These are phyloP conservation scores for Venturia oleaginea DNA, from an alignment of 2,329 filamentous ascomycete species.

Conservation along the genomic window DNA sequence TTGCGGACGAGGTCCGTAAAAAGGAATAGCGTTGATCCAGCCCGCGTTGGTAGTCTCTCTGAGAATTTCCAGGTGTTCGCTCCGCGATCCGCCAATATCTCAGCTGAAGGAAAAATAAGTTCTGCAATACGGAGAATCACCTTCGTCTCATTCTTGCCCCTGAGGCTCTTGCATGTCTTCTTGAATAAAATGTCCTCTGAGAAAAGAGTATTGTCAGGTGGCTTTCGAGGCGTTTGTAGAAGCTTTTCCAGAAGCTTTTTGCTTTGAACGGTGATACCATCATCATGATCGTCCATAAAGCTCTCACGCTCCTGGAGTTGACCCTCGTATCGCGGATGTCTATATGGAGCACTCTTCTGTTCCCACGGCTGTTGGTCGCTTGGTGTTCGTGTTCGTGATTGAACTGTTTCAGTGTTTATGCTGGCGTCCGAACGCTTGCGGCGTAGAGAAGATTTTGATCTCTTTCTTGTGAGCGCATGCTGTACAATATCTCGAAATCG, in stretches of 20 bases:
- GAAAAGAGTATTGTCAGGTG: slow-evolving; percentile 1
- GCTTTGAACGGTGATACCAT: slow-evolving; percentile 16
- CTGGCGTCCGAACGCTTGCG: too few relatives aligned
- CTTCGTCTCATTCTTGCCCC: slow-evolving; percentile 3
- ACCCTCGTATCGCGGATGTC: slow-evolving; percentile 16
- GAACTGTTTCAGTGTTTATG: too few relatives aligned
- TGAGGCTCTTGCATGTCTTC: neutral
- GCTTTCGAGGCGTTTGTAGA: neutral
- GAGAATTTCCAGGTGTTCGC: neutral
- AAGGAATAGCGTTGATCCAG: slow-evolving; percentile 20
- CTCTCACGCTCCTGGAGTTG: slow-evolving; percentile 17
- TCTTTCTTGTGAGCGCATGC: too few relatives aligned
- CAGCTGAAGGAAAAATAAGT: slow-evolving; percentile 8
- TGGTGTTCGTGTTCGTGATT: neutral
- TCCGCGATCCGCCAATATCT: neutral
- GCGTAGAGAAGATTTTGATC: too few relatives aligned
- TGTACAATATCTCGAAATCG: too few relatives aligned
- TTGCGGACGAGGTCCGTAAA: slow-evolving; percentile 17
- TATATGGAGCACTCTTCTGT: slow-evolving; percentile 17
- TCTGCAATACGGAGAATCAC: neutral
- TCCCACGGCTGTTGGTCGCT: slow-evolving; percentile 11
- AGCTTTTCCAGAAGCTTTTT: slow-evolving; percentile 18
- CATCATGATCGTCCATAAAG: slow-evolving; percentile 17
- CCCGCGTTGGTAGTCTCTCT: slow-evolving; percentile 10
- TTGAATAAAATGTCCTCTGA: slow-evolving; percentile 6